Conservation (phyloP, 2,329 filamentous ascomycete genomes). For the Ophiognomonia clavigignenti-juglandacearum region DNA sequence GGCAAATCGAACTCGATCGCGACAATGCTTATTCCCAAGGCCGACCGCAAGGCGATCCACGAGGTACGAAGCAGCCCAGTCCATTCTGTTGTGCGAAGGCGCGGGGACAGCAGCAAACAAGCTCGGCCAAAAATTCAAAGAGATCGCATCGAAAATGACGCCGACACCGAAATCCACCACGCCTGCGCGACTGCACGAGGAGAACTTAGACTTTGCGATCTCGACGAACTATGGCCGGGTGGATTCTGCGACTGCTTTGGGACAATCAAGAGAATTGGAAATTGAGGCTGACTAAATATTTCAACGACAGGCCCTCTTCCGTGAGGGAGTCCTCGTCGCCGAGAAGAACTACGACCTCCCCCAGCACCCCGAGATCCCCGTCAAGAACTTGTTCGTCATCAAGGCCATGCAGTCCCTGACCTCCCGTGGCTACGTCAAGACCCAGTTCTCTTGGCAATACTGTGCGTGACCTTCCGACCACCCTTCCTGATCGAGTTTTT, state of each 20-base stretch:
- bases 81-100: neutral
- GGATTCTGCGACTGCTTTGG: neutral
- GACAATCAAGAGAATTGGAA: neutral
- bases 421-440: conserved; percentile 98
- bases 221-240: neutral
- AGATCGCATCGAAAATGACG: conserved; percentile 4
- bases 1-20: conserved; percentile 38
- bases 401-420: conserved; percentile 98
- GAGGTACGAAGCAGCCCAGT: conserved; percentile 45
- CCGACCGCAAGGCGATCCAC: conserved; percentile 99
- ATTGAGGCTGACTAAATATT: conserved; percentile 23
- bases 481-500: neutral
- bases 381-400: conserved; percentile 99
- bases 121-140: conserved; percentile 6
- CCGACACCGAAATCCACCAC: conserved; percentile 5
- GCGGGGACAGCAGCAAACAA: neutral
- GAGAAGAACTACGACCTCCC: conserved; percentile 99
- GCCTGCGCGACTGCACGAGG: conserved; percentile 1
- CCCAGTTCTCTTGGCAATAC: conserved; percentile 99
- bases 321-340: conserved; percentile 87
- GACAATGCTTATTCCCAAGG: conserved; percentile 98
- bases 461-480: conserved; percentile 31
- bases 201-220: neutral
- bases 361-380: conserved; percentile 97
- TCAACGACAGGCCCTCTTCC: conserved; percentile 65